Conservation (phyloP, 306 rosid genomes). For the Trichosanthes truncata region DNA sequence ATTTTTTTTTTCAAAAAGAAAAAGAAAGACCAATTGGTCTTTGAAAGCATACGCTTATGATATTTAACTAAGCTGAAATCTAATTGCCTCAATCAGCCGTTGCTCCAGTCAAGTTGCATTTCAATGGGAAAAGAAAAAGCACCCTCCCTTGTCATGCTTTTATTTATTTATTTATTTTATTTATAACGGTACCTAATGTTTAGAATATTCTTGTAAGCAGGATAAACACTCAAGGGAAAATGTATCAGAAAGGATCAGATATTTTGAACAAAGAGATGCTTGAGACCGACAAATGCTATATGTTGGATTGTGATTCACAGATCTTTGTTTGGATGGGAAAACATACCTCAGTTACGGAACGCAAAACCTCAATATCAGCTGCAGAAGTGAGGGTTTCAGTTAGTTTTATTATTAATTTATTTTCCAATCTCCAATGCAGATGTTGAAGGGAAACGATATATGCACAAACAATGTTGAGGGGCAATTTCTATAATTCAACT, state of each 20-base stretch:
- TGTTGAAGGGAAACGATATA: not conserved
- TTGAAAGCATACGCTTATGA: not conserved
- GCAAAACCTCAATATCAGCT: slow-evolving; percentile 66
- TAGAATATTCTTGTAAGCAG: slow-evolving; percentile 32
- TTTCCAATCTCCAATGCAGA: not conserved
- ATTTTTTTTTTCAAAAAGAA: not conserved
- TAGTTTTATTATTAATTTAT: not conserved
- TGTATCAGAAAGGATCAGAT: slow-evolving; percentile 39
- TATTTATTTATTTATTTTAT: not conserved
- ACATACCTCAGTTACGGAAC: slow-evolving; percentile 64
- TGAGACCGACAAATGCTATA: slow-evolving; percentile 77
- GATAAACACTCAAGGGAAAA: slow-evolving; percentile 75
- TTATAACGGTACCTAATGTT: not conserved
- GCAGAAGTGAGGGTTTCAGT: slow-evolving; percentile 54
- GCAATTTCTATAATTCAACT: not conserved
- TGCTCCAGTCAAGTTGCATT: not conserved
- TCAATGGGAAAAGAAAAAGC: not conserved
- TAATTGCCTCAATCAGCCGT: not conserved
- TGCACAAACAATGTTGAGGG: not conserved
- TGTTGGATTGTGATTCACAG: slow-evolving; percentile 78
- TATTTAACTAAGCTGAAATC: not conserved
- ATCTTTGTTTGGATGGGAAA: slow-evolving; percentile 92
- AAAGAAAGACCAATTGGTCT: not conserved
- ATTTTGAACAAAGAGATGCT: slow-evolving; percentile 53
- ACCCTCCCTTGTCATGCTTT: not conserved